A percentile compares a stretch with the other conserved stretches of the same genome.
These are phyloP conservation scores for Neurospora cerealis DNA, from an alignment of 495 filamentous ascomycete species.

Conservation along the genomic window DNA sequence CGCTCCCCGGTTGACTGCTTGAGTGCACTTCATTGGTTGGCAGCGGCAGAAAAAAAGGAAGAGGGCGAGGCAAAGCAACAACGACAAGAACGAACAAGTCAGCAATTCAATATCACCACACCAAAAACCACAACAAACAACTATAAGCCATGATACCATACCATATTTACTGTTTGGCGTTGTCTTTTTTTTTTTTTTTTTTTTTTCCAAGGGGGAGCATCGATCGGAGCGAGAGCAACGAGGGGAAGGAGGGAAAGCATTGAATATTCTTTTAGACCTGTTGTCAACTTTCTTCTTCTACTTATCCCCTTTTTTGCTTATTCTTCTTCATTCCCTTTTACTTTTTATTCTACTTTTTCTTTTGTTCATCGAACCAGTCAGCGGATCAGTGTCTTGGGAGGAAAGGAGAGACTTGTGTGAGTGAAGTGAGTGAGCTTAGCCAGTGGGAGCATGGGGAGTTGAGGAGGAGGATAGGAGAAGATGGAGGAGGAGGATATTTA, in stretches of 20 bases:
- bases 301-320: not conserved
- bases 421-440: constrained; percentile 1
- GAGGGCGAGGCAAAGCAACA: not conserved
- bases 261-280: not conserved
- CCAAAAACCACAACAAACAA: not conserved
- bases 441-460: no score
- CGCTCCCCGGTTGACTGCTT: not conserved
- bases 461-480: not conserved
- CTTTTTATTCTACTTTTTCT: constrained; percentile 10
- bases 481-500: not conserved
- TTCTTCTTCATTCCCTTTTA: constrained; percentile 7
- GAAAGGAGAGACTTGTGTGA: not conserved
- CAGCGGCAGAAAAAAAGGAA: not conserved
- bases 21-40: not conserved
- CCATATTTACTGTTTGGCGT: constrained; percentile 17
- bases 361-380: constrained; percentile 2
- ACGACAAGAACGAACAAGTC: not conserved
- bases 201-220: not conserved
- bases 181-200: constrained; percentile 3
- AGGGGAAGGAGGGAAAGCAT: not conserved
- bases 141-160: constrained; percentile 27
- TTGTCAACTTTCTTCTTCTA: not conserved
- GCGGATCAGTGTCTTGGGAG: not conserved
- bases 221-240: not conserved
- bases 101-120: not conserved